Evolutionary conservation across 1,284 basidiomycete genomes (phyloP).

Genomic region (Boletus mariae): DNA sequence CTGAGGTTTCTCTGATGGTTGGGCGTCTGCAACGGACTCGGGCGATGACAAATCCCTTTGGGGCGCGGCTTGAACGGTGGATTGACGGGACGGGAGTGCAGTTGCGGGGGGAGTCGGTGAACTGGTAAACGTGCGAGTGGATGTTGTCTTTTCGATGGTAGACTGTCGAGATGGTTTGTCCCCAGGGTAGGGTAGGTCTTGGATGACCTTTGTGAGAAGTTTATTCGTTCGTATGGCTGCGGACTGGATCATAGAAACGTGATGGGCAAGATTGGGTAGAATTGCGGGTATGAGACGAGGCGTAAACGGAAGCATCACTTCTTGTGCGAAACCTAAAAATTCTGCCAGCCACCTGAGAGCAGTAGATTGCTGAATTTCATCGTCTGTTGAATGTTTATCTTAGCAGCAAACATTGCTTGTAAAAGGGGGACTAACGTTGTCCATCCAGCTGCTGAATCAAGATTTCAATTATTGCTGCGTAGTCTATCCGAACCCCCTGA

Average conservation of each 20-base stretch:
- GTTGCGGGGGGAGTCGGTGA: slow-evolving; percentile 53
- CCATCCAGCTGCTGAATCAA: slow-evolving; percentile 86
- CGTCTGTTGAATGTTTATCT: slow-evolving; percentile 49
- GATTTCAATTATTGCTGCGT: slow-evolving; percentile 91
- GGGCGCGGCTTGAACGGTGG: slow-evolving; percentile 38
- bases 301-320: slow-evolving; percentile 93
- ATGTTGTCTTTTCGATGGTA: slow-evolving; percentile 28
- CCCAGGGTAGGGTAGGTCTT: slow-evolving; percentile 72
- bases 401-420: slow-evolving; percentile 1
- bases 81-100: slow-evolving; percentile 44
- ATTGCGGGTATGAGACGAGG: slow-evolving; percentile 91
- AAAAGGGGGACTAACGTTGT: slow-evolving; percentile 60
- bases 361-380: slow-evolving; percentile 86
- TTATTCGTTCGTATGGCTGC: slow-evolving; percentile 88
- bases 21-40: slow-evolving; percentile 38
- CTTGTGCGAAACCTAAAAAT: slow-evolving; percentile 84
- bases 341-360: slow-evolving; percentile 91
- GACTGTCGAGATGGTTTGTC: slow-evolving; percentile 47
- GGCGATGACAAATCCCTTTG: slow-evolving; percentile 43
- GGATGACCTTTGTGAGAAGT: slow-evolving; percentile 81
- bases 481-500: slow-evolving; percentile 90
- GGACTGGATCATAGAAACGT: slow-evolving; percentile 83
- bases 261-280: slow-evolving; percentile 91
- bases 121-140: slow-evolving; percentile 34
- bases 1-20: slow-evolving; percentile 26